These are phyloP conservation scores for Spathaspora passalidarum DNA, from an alignment of 805 yeast species.

Conservation along the genomic window DNA sequence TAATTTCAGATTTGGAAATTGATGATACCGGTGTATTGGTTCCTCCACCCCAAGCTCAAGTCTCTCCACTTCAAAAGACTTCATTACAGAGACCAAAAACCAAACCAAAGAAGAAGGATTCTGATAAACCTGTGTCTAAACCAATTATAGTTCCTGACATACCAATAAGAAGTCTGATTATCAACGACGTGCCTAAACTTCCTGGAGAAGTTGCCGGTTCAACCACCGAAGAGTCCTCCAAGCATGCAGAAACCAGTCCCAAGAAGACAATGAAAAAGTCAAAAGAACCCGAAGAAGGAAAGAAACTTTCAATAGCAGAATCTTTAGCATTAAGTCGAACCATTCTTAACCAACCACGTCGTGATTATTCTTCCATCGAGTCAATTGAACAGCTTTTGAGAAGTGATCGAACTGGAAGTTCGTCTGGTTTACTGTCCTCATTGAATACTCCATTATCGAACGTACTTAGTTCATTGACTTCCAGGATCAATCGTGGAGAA, in stretches of 20 bases:
- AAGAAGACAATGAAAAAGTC: conserved; percentile 11
- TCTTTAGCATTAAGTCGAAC: conserved; percentile 55
- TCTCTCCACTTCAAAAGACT: too few species aligned
- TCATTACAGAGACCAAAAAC: background rate
- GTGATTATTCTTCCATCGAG: conserved; percentile 2
- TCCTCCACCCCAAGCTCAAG: background rate
- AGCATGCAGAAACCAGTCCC: background rate
- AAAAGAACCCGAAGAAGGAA: conserved; percentile 4
- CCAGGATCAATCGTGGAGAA: conserved; percentile 23
- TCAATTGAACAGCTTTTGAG: conserved; percentile 23
- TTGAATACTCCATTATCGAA: conserved; percentile 30
- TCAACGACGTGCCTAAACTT: background rate
- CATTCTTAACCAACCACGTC: conserved; percentile 28
- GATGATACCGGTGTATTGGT: conserved; percentile 15
- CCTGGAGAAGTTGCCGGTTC: background rate
- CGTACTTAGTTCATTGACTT: conserved; percentile 30
- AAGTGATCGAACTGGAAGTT: conserved; percentile 9
- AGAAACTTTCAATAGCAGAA: conserved; percentile 52
- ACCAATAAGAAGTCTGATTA: background rate
- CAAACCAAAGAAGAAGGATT: conserved; percentile 4
- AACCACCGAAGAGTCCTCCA: too few species aligned
- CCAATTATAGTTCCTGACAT: background rate
- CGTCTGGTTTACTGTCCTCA: conserved; percentile 4
- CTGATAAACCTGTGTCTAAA: conserved; percentile 4
- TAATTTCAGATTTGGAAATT: conserved; percentile 35